Conservation (phyloP, 2,329 filamentous ascomycete genomes). For the Rasamsonia emersonii region DNA sequence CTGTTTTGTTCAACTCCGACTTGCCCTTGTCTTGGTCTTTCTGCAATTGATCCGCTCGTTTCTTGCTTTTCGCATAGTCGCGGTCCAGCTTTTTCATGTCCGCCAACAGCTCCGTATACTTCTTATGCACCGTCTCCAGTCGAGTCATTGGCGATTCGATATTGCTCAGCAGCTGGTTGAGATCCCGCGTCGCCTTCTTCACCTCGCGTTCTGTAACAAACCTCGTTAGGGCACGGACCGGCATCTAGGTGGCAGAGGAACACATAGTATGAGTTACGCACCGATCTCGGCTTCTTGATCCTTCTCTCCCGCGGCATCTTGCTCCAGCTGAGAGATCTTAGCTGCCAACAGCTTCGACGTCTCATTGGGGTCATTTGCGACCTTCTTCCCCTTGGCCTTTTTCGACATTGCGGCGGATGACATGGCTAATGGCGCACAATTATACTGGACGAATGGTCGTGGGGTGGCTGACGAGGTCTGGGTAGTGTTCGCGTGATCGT, state of each 20-base stretch:
- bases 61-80: conserved; percentile 92
- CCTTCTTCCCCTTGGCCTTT: conserved; percentile 79
- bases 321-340: conserved; percentile 90
- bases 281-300: conserved; percentile 94
- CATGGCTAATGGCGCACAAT: conserved; percentile 19
- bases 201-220: conserved; percentile 73
- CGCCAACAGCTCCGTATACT: conserved; percentile 80
- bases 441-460: conserved; percentile 29
- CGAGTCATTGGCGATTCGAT: conserved; percentile 90
- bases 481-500: conserved; percentile 33
- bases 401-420: conserved; percentile 51
- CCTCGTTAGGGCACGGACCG: not conserved
- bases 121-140: conserved; percentile 81
- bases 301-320: conserved; percentile 86
- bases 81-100: conserved; percentile 95
- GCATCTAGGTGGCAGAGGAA: conserved; percentile 1
- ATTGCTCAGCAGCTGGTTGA: conserved; percentile 72
- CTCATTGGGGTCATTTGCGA: conserved; percentile 71
- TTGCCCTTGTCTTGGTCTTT: conserved; percentile 91
- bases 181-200: conserved; percentile 84
- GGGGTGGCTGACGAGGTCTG: conserved; percentile 38
- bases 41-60: conserved; percentile 84
- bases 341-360: conserved; percentile 85
- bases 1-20: conserved; percentile 81
- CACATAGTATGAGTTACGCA: conserved; percentile 40